A percentile compares a stretch with the other conserved stretches of the same genome.
Conservation (phyloP, 129 eudicot species). For the Ambrosia artemisiifolia region DNA sequence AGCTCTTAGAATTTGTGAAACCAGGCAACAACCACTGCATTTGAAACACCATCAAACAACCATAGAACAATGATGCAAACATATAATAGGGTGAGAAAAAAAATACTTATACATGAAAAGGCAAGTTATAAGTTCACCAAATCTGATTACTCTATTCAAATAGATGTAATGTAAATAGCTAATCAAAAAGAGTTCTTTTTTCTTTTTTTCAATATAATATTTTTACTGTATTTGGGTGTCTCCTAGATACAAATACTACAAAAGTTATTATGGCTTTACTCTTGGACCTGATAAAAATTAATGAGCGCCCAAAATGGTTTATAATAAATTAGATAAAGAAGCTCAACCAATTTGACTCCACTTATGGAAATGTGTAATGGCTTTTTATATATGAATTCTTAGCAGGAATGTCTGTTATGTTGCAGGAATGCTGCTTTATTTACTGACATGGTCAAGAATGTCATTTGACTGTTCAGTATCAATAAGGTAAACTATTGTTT, state of each 20-base stretch:
- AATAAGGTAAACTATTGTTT: not conserved
- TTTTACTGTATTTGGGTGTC: too few species aligned
- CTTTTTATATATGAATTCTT: not conserved
- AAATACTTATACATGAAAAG: not conserved
- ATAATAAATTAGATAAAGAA: not conserved
- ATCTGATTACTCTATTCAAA: not conserved
- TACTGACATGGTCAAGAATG: not conserved
- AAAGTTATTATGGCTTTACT: not conserved
- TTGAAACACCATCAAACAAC: not conserved
- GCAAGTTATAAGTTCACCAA: not conserved
- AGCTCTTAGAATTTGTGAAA: slow-evolving; percentile 3
- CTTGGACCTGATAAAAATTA: not conserved
- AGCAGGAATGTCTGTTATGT: not conserved
- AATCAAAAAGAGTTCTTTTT: too few species aligned
- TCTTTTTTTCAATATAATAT: too few species aligned
- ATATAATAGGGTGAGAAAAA: not conserved
- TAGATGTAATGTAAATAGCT: not conserved
- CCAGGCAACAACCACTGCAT: not conserved
- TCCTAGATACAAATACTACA: too few species aligned
- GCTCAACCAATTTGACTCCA: not conserved
- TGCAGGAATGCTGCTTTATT: not conserved
- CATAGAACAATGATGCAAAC: not conserved
- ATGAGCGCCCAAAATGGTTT: not conserved
- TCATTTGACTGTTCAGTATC: not conserved
- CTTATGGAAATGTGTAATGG: not conserved